Evolutionary conservation across 331 rosid genomes (phyloP), one percentile per base, ranked within the genome.

Genomic region (Quercus lobata): DNA sequence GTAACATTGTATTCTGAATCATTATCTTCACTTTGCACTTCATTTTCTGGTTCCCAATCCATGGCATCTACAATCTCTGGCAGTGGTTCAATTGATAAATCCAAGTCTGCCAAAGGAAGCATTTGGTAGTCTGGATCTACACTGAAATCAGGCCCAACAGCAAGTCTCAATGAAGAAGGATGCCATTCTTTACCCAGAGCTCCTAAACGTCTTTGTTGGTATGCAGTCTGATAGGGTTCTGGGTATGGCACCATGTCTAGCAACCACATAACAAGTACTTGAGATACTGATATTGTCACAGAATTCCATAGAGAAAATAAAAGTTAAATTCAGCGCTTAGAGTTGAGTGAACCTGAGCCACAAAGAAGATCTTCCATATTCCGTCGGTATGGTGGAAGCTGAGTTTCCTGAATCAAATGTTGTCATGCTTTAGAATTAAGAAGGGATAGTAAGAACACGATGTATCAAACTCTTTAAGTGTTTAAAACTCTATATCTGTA

Each of bases 111-210:
- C 91, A 96, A 85, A 35, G 99, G 98, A 80, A 96, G 84, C 93
- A 96, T 90, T 58, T 93, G 98, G 86, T 77, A 90, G 30, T 90
- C 97, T 1, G 94, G 99, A 66, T 93, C 98, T 76, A 90, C 81
- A 84, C 87, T 96, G 89, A 96, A 96, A 86, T 93, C 99, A 71
- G 98, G 97, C 79, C 98, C 99, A 75, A 89, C 81, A 78, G 97
- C 94, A 84, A 93, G 89, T 82, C 61, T 93, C 71, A 93, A 88
- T 68, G 97, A 83, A 79, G 96, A 88, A 15, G 99, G 93, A 53
- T 80, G 93, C 99, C 99, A 96, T 73, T 96, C 99, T n/a, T 88
- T 77, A 86, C 99, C 95, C 78, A 96, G 83, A 73, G 98, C 93
- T 83, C 98, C 99, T 78, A 92, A 90, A 58, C 99, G 87, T 78